Conservation (phyloP, 1,284 basidiomycete species). For the Sanguinoderma infundibulare region DNA sequence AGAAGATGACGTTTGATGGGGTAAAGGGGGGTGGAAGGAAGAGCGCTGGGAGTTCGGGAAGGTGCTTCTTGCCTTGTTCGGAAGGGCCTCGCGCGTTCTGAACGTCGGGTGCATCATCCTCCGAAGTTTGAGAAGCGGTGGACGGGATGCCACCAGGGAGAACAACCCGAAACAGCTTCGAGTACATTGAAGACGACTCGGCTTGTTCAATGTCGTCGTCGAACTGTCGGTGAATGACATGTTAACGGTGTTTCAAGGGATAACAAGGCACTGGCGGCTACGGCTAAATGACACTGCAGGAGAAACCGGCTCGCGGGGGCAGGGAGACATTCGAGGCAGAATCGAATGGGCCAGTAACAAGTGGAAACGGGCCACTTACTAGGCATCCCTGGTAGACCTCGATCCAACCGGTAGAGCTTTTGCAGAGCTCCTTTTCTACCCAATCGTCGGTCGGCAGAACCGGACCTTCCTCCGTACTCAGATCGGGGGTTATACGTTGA, state of each 20-base stretch:
- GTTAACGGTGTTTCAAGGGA: constrained; percentile 15
- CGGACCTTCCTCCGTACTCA: constrained; percentile 68
- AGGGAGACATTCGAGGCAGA: not conserved
- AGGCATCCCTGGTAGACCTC: constrained; percentile 68
- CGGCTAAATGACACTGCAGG: constrained; percentile 18
- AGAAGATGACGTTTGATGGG: constrained; percentile 73
- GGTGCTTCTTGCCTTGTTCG: constrained; percentile 32
- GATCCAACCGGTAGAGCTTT: constrained; percentile 72
- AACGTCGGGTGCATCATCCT: constrained; percentile 22
- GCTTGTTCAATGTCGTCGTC: constrained; percentile 49
- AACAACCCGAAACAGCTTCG: constrained; percentile 54
- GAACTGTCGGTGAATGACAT: constrained; percentile 42
- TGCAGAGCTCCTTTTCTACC: constrained; percentile 73
- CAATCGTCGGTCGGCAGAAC: constrained; percentile 74
- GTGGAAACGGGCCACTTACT: constrained; percentile 51
- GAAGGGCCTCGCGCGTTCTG: constrained; percentile 29
- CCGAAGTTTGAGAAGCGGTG: constrained; percentile 16
- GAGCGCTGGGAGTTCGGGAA: constrained; percentile 48
- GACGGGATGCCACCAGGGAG: constrained; percentile 42
- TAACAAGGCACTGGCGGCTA: constrained; percentile 10
- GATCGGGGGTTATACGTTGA: constrained; percentile 59
- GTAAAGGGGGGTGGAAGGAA: constrained; percentile 79
- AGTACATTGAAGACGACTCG: constrained; percentile 54
- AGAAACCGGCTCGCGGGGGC: not conserved
- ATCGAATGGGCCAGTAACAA: not conserved